Evolutionary conservation across 805 yeast genomes (phyloP), one percentile per base, ranked within the genome.

Genomic region (Kodamaea restingae): DNA sequence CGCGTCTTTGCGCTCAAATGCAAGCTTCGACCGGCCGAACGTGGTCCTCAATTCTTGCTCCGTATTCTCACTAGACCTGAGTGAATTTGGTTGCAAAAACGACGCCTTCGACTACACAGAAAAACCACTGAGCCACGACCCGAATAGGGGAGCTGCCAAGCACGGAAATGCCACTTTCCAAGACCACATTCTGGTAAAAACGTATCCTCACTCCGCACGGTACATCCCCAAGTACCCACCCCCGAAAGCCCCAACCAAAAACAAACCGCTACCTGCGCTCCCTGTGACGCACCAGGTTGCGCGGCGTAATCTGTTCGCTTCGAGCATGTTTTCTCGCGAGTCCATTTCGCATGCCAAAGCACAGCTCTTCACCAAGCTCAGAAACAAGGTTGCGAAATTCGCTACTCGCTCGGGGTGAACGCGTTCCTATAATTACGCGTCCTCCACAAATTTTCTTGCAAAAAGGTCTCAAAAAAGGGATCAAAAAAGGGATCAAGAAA

Each of bases 351-450:
- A 9, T 6, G 21, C 11, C 4, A 15, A 30, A 30, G 11, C 21
- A 7, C 32, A 30, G 21, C 12, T 30, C 17, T 17, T 17, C 32
- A 30, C 18, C 31, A 27, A 15, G 17, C 17, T 27, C 5, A 27
- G 14, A 27, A 7, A 6, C 12, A 27, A 12, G 10, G 15, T 27
- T 7, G 17, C 31, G 18, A 27, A 14, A 12, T 27, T 27, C 17
- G 12, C 31, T 12, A 27, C 15, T 10, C 17, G 31, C 17, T 27
- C 31, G 31, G 17, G 31, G 10, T 27, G 15, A 12, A 10, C 12
- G 15, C 17, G 9, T 27, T 27, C n/a, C n/a, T 27, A 11, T 32
- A 18, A 4, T n/a, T n/a, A 32, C 35, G 35, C 35, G 26, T 32
- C n/a, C n/a, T n/a, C n/a, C 5, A 10, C 18, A 11, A 18, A 4